Base-by-base conservation (phyloP, 2,329 filamentous ascomycete species). In the Ascochyta lentis region DNA sequence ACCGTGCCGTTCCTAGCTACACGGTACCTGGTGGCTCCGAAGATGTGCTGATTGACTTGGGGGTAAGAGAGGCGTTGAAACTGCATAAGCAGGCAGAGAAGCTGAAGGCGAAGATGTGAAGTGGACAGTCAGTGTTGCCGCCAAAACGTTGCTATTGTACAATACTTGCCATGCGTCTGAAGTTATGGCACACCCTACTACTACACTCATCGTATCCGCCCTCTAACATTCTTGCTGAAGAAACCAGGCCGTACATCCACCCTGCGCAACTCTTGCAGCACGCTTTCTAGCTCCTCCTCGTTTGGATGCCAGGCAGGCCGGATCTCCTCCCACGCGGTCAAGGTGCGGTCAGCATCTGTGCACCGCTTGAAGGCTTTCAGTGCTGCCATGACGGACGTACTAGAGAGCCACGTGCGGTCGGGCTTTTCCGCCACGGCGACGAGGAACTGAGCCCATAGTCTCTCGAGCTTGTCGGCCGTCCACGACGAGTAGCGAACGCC, bases 401-500 rank as follows among this genome's bases (percentile, higher is more conserved):
- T 61, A 1, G 64, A 70, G 6, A 70, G 61, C 71, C 65, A 72
- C 13, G 67, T 73, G 26, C 66, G 59, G 44, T 67, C 70, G 39
- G 59, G 48, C 1, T 64, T 41, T 7, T 61, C 38, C 1, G 61
- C 16, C 0, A 71, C 60, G 15, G 63, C 61, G 15, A 60, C 43
- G 1, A 75, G 47, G 38, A 68, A 74, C 38, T 72, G 59, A 0
- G n/a, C 41, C 70, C 70, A 75, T 6, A 68, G 40, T 16, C 61
- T 61, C 49, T 88, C 82, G 3, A 98, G 83, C n/a, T 86, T 83
- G 61, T 83, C 76, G 27, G 80, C 78, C 26, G 86, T 91, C 94
- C 95, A 99, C 12, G 85, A 81, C 0, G 87, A 87, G 60, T 87
- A 79, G 23, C 80, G 77, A 16, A 82, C 75, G 24, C 86, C 87